Base-by-base conservation (phyloP, 768 basidiomycete genomes). In the Suillus plorans region DNA sequence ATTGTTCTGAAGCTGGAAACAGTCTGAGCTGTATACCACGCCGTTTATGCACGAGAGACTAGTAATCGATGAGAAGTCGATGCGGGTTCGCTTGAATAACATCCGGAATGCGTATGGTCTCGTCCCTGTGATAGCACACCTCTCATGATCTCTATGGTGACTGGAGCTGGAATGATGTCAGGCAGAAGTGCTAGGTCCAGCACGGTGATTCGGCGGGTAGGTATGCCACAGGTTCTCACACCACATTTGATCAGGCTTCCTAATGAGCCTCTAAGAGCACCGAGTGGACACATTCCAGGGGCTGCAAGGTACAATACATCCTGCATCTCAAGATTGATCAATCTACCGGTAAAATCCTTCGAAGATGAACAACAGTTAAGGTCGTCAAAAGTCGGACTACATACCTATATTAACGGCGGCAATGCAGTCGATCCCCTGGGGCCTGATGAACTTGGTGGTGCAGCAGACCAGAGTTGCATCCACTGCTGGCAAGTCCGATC, bases 401-500 rank as follows among this genome's bases (percentile, higher is more conserved):
- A 28, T 52, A 52, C 91, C 72, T 60, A 92, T 81, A 71, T 87
- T 81, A 82, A 79, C 42, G 81, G 81, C 4, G 90, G 90, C 49
- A 92, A 76, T 8, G 84, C 59, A 36, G 76, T 84, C 36, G 31
- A 20, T 55, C 31, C 85, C 4, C 7, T 16, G 31, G 31, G 31
- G 31, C 31, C 31, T 31, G 22, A 25, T 3, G 68, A 64, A 83
- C 84, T 68, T 93, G 89, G 70, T 86, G 89, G 69, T 94, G 92
- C 18, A 90, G 72, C 28, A 94, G 69, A 5, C 80, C 76, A 49
- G 81, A 84, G 68, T 94, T 91, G 69, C 89, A 92, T 1, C 92
- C 92, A 7, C 86, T 91, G 66, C 89, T 91, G 31, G 94, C 80
- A 13, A 92, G 70, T 72, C 94, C 92, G 45, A 79, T 81, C 5